Evolutionary conservation across 768 basidiomycete genomes (phyloP).

Genomic region (Mrakia blollopis): DNA sequence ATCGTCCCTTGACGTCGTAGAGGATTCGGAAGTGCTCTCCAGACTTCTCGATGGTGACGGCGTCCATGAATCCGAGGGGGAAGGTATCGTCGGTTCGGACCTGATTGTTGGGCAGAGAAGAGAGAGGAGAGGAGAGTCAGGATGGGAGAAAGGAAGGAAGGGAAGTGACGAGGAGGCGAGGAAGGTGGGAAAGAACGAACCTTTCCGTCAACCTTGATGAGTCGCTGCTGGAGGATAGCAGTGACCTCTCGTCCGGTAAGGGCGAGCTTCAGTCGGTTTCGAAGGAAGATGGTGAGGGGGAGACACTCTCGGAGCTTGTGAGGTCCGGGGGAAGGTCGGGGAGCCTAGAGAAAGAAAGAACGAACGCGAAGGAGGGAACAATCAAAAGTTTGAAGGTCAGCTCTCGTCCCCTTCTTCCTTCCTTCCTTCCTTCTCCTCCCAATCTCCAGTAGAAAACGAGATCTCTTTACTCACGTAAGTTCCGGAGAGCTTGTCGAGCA

Average conservation of each 20-base stretch:
- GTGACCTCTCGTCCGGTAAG: conserved; percentile 94
- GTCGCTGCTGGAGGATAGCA: conserved; percentile 86
- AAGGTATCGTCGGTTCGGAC: conserved; percentile 96
- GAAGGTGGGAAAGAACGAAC: neutral
- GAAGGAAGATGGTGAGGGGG: conserved; percentile 93
- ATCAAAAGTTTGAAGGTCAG: neutral
- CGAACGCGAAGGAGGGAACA: neutral
- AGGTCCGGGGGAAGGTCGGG: conserved; percentile 52
- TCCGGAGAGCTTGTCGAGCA: conserved; percentile 88
- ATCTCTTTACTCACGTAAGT: conserved; percentile 44
- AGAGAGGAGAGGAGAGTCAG: neutral
- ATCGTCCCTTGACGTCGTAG: conserved; percentile 99
- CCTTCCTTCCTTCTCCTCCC: neutral
- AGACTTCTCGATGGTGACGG: conserved; percentile 94
- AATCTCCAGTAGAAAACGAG: neutral
- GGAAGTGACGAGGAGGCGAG: neutral
- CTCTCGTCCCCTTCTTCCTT: neutral
- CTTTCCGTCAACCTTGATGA: conserved; percentile 98
- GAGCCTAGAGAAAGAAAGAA: conserved; percentile 34
- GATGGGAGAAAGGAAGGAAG: neutral
- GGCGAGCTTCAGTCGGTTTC: conserved; percentile 99
- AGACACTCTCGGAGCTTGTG: conserved; percentile 99
- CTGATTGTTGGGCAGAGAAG: neutral
- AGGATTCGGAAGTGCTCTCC: conserved; percentile 99
- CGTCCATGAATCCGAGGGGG: conserved; percentile 98